Percentiles rank a stretch among this genome's conserved stretches.
Conservation (phyloP, 352 stramenopile genomes). For the Blastocystis sp. region DNA sequence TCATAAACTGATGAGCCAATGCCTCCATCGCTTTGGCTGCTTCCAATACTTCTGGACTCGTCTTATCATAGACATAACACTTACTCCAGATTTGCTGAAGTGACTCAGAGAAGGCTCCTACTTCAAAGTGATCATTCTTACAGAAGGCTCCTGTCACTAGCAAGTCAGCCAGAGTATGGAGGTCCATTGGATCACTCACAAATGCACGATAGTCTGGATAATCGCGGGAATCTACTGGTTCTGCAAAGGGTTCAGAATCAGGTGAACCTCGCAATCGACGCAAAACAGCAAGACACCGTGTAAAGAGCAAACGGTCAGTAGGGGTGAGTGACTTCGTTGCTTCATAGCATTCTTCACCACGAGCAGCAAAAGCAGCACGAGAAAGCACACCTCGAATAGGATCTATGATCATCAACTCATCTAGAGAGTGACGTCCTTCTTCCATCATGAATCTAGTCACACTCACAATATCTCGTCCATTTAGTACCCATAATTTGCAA, state of each 20-base stretch:
- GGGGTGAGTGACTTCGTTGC: background rate
- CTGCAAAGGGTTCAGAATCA: background rate
- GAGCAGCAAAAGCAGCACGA: background rate
- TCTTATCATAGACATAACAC: background rate
- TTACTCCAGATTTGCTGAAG: background rate
- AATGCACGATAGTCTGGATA: background rate
- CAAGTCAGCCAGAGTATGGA: background rate
- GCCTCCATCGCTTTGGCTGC: background rate
- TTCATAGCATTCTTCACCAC: background rate
- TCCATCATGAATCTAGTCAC: background rate
- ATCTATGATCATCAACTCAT: slow-evolving; percentile 1
- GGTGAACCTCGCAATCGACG: background rate
- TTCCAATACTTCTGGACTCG: too few relatives aligned
- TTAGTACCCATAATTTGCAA: slow-evolving; percentile 17
- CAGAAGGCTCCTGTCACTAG: background rate
- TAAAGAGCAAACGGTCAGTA: background rate
- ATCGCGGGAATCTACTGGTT: background rate
- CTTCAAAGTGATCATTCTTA: background rate
- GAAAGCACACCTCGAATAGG: background rate
- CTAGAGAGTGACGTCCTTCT: background rate
- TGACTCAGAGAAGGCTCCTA: background rate
- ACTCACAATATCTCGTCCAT: background rate
- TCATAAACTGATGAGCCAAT: background rate
- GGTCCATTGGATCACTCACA: slow-evolving; percentile 7
- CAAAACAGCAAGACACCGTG: background rate